phyloP scores from a whole-genome alignment of 78 protist genomes.

The Dictyostelium intermedium region DNA sequence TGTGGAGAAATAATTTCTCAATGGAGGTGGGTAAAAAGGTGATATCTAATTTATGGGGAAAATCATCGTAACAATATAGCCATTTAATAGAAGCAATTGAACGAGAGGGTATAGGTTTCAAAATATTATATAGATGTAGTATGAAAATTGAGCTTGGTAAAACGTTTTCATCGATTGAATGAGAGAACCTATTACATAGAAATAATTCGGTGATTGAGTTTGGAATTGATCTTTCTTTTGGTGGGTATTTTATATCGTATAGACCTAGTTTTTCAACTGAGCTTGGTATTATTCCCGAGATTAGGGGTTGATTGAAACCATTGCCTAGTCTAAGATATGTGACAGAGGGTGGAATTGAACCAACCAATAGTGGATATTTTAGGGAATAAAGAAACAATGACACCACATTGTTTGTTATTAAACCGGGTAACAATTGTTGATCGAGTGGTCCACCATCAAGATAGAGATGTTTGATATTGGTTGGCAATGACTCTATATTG shows the following conservation, averaged over 20 bases:
- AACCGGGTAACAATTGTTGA: not conserved
- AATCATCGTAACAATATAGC: not conserved
- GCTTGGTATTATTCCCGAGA: not conserved
- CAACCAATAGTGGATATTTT: not conserved
- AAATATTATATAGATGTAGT: not conserved
- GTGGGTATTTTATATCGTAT: not conserved
- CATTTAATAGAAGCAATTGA: not conserved
- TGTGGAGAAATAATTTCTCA: not conserved
- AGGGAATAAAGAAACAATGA: not conserved
- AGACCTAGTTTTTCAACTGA: not conserved
- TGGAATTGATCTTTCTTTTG: not conserved
- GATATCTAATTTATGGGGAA: not conserved
- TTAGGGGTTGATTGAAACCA: not conserved
- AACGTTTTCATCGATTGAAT: not conserved
- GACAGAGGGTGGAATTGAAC: conserved; percentile 25
- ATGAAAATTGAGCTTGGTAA: not conserved
- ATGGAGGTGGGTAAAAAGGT: not conserved
- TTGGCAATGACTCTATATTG: not conserved
- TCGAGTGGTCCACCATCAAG: not conserved
- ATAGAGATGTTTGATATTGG: not conserved
- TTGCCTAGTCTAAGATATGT: not conserved
- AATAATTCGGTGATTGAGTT: not conserved
- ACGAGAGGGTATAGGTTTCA: not conserved
- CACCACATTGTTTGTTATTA: not conserved
- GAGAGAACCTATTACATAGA: not conserved